Base-by-base conservation (phyloP, 768 basidiomycete species). In the Boletellus emodensis region DNA sequence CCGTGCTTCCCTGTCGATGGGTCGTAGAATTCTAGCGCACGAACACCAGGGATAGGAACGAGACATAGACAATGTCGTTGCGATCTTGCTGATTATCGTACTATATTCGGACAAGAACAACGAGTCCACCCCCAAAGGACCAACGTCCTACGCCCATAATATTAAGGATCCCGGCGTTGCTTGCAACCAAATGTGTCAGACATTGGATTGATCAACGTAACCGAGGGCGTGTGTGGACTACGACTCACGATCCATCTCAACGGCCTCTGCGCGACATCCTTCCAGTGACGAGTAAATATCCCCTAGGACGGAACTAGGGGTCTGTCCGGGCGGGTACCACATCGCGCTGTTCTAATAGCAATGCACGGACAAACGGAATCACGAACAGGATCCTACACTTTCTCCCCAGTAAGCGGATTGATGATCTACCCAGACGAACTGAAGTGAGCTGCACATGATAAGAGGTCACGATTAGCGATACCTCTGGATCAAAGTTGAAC, bases 221-320 rank as follows among this genome's bases (percentile, higher is more conserved):
- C 26, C 0, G 12, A 44, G 32, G 36, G n/a, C 5, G 5, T 1
- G 4, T 9, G 33, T 14, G 44, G 9, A 43, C 33, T 32, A 20
- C 6, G 14, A 71, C 81, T 72, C 61, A 87, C 90, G 76, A 70
- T 82, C 93, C 37, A 94, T 72, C 0, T 87, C 87, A 18, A 91
- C 91, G 2, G 88, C 79, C 70, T 94, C 92, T 9, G 91, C 91
- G n/a, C 92, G 82, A 58, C 91, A 93, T 71, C 94, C 91, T 68
- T 94, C 92, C 81, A 93, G 82, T 1, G 91, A 93, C 0, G 90
- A 92, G 4, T 89, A 91, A 8, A 91, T 87, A 53, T 92, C 87
- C 1, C 91, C 91, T 2, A 94, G 75, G 2, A 92, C 84, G 10
- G 89, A 83, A 43, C 82, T 87, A 35, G 89, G 79, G 0, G 87